Base-by-base conservation (phyloP, 2,329 filamentous ascomycete genomes). In the Incumbomyces lentus region DNA sequence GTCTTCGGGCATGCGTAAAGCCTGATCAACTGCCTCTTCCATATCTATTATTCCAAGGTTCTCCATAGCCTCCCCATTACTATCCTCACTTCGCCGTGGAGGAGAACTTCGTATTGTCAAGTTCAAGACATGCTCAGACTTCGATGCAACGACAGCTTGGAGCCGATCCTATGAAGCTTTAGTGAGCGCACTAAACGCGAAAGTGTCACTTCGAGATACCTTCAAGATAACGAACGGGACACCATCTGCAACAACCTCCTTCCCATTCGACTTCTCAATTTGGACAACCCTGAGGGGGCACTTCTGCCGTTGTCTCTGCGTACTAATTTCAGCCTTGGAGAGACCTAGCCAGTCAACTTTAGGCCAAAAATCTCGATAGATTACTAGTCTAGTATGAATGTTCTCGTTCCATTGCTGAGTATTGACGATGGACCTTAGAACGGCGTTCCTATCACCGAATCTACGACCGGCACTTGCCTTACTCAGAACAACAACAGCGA, bases 391-490 rank as follows among this genome's bases (percentile, higher is more conserved):
- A 35, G 79, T 84, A 51, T 79, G 77, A 32, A 95, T 70, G 29
- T 80, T 82, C 52, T 78, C 79, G 50, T 95, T 88, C 89, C 89
- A 95, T 35, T 84, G 78, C 16, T 72, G 73, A 12, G 84, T 81
- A 47, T 82, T 82, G 52, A 95, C 73, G 34, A 86, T 79, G 13
- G 88, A 84, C 44, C 82, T 75, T 40, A 96, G 69, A 10, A 82
- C 76, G 12, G 88, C 84, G 13, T 60, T 54, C 72, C 76, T 53
- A 68, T 73, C 52, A 75, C 81, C 71, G 16, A 10, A 32, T 51
- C 83, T 80, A 66, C 93, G 82, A 54, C 81, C 84, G n/a, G 86
- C 93, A 35, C 82, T 83, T 49, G 84, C 86, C 60, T 93, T 88
- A 32, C 81, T 87, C 40, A 88, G 73, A 16, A 92, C 62, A 2